A percentile compares a stretch with the other conserved stretches of the same genome.
These are phyloP conservation scores for Boletellus deceptivus DNA, from an alignment of 1,284 basidiomycete species.

Conservation along the genomic window DNA sequence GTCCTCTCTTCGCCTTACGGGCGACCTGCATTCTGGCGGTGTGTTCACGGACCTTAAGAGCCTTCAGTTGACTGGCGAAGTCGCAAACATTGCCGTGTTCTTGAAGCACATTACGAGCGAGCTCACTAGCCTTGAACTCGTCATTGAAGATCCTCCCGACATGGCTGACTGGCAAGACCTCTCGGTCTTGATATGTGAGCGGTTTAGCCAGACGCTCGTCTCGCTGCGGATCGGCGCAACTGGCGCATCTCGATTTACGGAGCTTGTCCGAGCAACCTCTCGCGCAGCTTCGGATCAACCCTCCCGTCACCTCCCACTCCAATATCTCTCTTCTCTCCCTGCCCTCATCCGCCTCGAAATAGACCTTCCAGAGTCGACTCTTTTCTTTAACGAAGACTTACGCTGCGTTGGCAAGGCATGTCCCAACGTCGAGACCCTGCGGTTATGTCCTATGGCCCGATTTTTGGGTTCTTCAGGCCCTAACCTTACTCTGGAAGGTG, in stretches of 20 bases:
- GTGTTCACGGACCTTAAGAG: slow-evolving; percentile 58
- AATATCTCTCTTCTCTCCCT: slow-evolving; percentile 54
- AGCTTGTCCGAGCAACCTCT: slow-evolving; percentile 64
- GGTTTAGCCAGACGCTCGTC: slow-evolving; percentile 57
- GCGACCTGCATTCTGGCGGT: slow-evolving; percentile 47
- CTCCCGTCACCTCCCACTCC: slow-evolving; percentile 55
- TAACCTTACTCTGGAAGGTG: slow-evolving; percentile 54
- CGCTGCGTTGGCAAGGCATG: slow-evolving; percentile 55
- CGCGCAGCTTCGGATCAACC: slow-evolving; percentile 54
- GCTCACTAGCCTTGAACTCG: slow-evolving; percentile 61
- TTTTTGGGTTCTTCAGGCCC: slow-evolving; percentile 53
- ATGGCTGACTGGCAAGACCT: slow-evolving; percentile 71
- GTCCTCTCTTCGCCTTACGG: slow-evolving; percentile 59
- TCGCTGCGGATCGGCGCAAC: slow-evolving; percentile 61
- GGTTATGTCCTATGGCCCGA: slow-evolving; percentile 62
- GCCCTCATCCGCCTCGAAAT: slow-evolving; percentile 59
- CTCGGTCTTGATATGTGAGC: slow-evolving; percentile 56
- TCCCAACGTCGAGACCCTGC: slow-evolving; percentile 62
- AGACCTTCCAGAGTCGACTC: slow-evolving; percentile 69
- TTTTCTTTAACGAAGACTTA: slow-evolving; percentile 61
- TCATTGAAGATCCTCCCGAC: slow-evolving; percentile 73
- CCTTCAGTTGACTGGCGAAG: slow-evolving; percentile 66
- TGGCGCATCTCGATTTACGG: slow-evolving; percentile 59
- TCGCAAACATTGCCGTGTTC: slow-evolving; percentile 65
- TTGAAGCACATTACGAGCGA: slow-evolving; percentile 62